Conservation (phyloP, 345 rosid species). For the Barbarea vulgaris region DNA sequence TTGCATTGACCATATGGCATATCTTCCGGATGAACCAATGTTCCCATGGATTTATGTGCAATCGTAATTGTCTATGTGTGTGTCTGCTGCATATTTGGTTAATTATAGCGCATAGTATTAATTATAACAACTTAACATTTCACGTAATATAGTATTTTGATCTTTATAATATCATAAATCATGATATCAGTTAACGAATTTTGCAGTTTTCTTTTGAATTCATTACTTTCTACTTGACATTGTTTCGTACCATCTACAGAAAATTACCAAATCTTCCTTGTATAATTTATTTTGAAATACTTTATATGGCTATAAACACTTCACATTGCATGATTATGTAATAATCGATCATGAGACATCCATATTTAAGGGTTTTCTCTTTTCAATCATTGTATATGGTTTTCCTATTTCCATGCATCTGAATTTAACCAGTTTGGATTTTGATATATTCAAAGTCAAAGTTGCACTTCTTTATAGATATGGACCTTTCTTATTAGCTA, state of each 20-base stretch:
- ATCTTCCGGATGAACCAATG: not conserved
- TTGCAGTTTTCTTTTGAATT: not conserved
- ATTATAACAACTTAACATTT: not conserved
- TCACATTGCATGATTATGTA: not conserved
- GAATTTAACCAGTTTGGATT: constrained; percentile 6
- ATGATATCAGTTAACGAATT: not conserved
- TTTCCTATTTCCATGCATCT: constrained; percentile 18
- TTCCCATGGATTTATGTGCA: not conserved
- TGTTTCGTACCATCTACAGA: not conserved
- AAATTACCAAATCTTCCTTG: not conserved
- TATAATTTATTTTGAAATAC: not conserved
- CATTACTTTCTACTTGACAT: not conserved
- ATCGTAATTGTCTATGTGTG: not conserved
- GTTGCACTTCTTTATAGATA: constrained; percentile 16
- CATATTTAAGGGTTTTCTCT: not conserved
- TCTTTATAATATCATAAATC: not conserved
- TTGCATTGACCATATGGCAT: not conserved
- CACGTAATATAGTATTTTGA: not conserved
- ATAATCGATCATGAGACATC: not conserved
- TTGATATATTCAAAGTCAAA: constrained; percentile 26
- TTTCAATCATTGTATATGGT: not conserved
- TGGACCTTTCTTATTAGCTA: constrained; percentile 19
- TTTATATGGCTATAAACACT: not conserved
- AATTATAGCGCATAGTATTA: not conserved
- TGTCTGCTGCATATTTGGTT: not conserved